Conservation (phyloP, 1,139 yeast species). For the Petasospora fabianii region DNA sequence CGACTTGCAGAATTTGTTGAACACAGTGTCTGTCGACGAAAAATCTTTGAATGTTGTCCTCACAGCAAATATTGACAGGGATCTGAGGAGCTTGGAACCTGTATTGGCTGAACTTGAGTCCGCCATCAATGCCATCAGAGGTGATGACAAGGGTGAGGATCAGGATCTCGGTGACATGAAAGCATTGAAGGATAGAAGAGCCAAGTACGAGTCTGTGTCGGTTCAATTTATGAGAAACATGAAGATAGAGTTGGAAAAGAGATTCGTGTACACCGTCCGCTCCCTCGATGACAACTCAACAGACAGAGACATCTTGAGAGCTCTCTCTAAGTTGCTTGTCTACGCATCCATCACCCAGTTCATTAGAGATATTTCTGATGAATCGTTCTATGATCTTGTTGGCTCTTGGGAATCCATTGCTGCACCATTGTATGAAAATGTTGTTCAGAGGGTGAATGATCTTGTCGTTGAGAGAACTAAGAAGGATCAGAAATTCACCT, state of each 20-base stretch:
- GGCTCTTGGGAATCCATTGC: constrained; percentile 27
- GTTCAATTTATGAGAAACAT: constrained; percentile 49
- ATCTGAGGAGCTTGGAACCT: constrained; percentile 50
- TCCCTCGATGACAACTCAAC: constrained; percentile 33
- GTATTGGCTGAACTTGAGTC: constrained; percentile 57
- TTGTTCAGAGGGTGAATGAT: constrained; percentile 1
- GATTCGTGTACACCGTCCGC: constrained; percentile 38
- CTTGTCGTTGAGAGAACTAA: constrained; percentile 3
- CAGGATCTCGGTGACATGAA: constrained; percentile 63
- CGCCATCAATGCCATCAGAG: constrained; percentile 60
- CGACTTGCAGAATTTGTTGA: constrained; percentile 63
- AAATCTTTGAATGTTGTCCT: constrained; percentile 49
- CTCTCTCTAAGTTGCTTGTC: constrained; percentile 43
- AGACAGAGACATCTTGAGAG: constrained; percentile 23
- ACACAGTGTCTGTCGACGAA: constrained; percentile 64
- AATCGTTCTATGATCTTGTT: constrained; percentile 39
- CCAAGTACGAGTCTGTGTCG: constrained; percentile 57
- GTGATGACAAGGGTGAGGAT: constrained; percentile 37
- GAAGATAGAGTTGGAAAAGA: constrained; percentile 40
- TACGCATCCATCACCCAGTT: constrained; percentile 65
- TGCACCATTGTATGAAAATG: constrained; percentile 13
- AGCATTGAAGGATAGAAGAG: constrained; percentile 68
- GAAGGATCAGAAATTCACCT: constrained; percentile 18
- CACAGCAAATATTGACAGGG: constrained; percentile 46
- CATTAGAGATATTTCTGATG: constrained; percentile 52